Conservation (phyloP, 2,329 filamentous ascomycete species). For the Fusarium torulosum region DNA sequence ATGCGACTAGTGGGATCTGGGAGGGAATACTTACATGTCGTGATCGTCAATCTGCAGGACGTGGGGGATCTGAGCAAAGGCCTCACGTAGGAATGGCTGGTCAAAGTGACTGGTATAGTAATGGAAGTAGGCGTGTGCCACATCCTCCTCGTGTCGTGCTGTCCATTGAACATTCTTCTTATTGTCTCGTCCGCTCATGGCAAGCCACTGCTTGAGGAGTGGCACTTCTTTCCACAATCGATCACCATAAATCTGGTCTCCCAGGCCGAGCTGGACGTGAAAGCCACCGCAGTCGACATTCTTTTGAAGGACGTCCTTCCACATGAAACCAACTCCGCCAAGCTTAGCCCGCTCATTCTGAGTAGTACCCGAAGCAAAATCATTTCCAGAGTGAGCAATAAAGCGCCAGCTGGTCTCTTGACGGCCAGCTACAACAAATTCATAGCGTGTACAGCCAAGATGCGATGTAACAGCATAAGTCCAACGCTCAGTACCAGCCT, state of each 20-base stretch:
- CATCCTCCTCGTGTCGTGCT: conserved; percentile 93
- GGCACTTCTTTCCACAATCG: conserved; percentile 96
- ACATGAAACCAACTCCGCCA: conserved; percentile 94
- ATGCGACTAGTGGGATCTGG: not conserved
- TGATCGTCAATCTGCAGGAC: conserved; percentile 95
- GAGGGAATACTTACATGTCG: conserved; percentile 81
- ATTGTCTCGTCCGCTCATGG: conserved; percentile 92
- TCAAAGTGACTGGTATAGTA: conserved; percentile 99
- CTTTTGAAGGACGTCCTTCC: conserved; percentile 98
- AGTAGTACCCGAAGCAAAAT: conserved; percentile 89
- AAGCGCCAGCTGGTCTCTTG: conserved; percentile 95
- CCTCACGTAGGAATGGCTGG: conserved; percentile 92
- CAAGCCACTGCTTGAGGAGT: conserved; percentile 92
- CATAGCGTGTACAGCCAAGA: conserved; percentile 96
- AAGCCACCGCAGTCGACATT: conserved; percentile 97
- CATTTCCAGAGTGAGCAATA: conserved; percentile 94
- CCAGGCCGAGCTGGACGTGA: conserved; percentile 90
- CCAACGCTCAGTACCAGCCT: conserved; percentile 83
- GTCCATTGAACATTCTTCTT: conserved; percentile 93
- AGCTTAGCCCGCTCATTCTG: conserved; percentile 87
- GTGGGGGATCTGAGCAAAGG: conserved; percentile 97
- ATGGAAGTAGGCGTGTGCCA: conserved; percentile 96
- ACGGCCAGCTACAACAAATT: conserved; percentile 93
- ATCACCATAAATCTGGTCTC: conserved; percentile 96
- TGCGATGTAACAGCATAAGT: conserved; percentile 98